A percentile compares a stretch with the other conserved stretches of the same genome.
Conservation (phyloP, 371 early-diverging fungal genomes). For the Mortierella sp. region DNA sequence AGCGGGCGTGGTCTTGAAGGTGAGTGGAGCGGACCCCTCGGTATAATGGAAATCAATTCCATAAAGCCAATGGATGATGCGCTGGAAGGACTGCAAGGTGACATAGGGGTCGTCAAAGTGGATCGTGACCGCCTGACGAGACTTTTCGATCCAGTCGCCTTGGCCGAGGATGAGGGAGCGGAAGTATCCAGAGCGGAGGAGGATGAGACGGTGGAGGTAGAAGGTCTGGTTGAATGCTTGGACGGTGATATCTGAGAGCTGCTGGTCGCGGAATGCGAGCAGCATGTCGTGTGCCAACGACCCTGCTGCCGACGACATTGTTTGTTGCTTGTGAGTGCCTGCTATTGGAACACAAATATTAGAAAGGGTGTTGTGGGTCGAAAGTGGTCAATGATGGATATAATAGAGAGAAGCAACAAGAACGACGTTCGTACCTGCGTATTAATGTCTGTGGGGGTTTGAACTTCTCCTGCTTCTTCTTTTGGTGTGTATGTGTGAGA, state of each 20-base stretch:
- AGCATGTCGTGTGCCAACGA: conserved; percentile 55
- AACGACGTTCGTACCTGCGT: background rate
- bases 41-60: conserved; percentile 51
- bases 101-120: conserved; percentile 50
- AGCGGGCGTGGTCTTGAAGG: conserved; percentile 1
- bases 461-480: background rate
- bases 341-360: background rate
- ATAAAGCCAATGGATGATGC: conserved; percentile 56
- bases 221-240: conserved; percentile 54
- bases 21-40: conserved; percentile 38
- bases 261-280: conserved; percentile 49
- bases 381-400: background rate
- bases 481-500: background rate
- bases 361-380: background rate
- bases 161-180: conserved; percentile 51
- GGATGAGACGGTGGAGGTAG: conserved; percentile 50
- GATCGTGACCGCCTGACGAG: conserved; percentile 38
- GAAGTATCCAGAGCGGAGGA: conserved; percentile 54
- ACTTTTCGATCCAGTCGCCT: conserved; percentile 55
- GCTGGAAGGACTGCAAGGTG: conserved; percentile 45
- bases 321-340: background rate
- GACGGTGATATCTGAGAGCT: conserved; percentile 56
- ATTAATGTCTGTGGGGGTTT: background rate
- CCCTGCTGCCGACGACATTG: conserved; percentile 43
- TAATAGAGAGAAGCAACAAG: background rate